phyloP scores from a whole-genome alignment of 768 basidiomycete genomes.

The Dioszegia crocea region DNA sequence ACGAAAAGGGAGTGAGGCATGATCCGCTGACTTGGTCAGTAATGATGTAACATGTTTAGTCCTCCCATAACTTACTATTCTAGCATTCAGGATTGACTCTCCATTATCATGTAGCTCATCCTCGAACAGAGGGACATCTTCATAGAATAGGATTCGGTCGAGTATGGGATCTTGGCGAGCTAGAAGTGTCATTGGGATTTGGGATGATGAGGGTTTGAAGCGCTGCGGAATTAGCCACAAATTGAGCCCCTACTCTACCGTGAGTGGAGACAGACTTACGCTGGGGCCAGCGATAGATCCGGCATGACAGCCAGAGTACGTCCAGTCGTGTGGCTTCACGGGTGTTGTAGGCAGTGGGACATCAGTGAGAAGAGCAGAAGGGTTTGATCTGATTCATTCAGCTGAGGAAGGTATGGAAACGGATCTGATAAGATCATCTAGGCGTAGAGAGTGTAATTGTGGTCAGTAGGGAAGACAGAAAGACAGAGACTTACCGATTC shows the following conservation, averaged over 20 bases:
- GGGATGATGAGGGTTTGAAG: slow-evolving; percentile 37
- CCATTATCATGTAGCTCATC: slow-evolving; percentile 98
- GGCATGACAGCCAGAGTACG: slow-evolving; percentile 82
- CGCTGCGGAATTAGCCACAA: slow-evolving; percentile 45
- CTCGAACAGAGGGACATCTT: slow-evolving; percentile 89
- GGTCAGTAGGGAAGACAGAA: background rate
- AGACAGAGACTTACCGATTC: slow-evolving; percentile 62
- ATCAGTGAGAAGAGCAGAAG: slow-evolving; percentile 30
- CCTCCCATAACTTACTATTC: slow-evolving; percentile 64
- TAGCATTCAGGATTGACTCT: slow-evolving; percentile 71
- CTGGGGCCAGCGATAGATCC: slow-evolving; percentile 53
- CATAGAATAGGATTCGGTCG: slow-evolving; percentile 79
- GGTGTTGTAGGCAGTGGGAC: slow-evolving; percentile 45
- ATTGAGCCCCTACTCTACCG: too few relatives aligned
- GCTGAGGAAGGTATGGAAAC: too few relatives aligned
- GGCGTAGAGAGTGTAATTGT: too few relatives aligned
- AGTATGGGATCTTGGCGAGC: slow-evolving; percentile 72
- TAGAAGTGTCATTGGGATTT: slow-evolving; percentile 78
- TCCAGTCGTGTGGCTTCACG: slow-evolving; percentile 96
- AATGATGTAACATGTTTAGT: background rate
- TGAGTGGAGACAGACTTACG: slow-evolving; percentile 20
- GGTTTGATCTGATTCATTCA: background rate
- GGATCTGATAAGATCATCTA: too few relatives aligned
- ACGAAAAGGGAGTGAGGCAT: slow-evolving; percentile 95
- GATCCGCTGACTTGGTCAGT: slow-evolving; percentile 63